Evolutionary conservation across 306 rosid genomes (phyloP), one percentile per base, ranked within the genome.

Genomic region (Cyamopsis tetragonoloba): DNA sequence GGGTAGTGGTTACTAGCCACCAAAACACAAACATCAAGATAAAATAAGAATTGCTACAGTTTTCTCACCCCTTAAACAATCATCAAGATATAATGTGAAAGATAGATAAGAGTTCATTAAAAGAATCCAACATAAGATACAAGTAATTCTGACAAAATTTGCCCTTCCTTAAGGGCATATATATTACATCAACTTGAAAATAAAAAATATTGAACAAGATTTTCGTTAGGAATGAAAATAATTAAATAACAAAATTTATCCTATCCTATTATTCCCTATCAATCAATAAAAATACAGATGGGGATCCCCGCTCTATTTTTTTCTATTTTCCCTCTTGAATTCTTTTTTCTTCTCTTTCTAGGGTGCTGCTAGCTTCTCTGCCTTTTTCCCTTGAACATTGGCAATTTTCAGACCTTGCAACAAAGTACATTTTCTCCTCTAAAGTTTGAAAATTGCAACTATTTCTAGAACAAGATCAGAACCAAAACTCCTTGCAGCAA

Each of bases 361-460:
- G 30, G 37, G 15, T 37, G 15, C 37, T 24, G n/a, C 19, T n/a
- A 19, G 23, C 54, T 56, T 62, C 65, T 14, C 8, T 5, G 28
- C 12, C 17, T 10, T 5, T 3, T 15, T 10, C 5, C 17, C 19
- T 26, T 39, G 5, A 18, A n/a, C 19, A 28, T 65, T 11, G 62
- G 15, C 35, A n/a, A n/a, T n/a, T n/a, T n/a, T n/a, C n/a, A n/a
- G n/a, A n/a, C n/a, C n/a, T n/a, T n/a, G n/a, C n/a, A n/a, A n/a
- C 11, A n/a, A 22, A 46, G 30, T 31, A 18, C 47, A 3, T 23
- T 13, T 22, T 34, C 73, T 34, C n/a, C n/a, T 70, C 66, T 53
- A 43, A 31, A 54, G 23, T 28, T 6, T 20, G 27, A 64, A 77
- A 81, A 79, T 31, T 62, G 63, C 12, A 43, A 71, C 53, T 39